Percentiles rank a stretch among this genome's conserved stretches.
Evolutionary conservation across 1,284 basidiomycete genomes (phyloP).

Genomic region (Ustilago crameri): DNA sequence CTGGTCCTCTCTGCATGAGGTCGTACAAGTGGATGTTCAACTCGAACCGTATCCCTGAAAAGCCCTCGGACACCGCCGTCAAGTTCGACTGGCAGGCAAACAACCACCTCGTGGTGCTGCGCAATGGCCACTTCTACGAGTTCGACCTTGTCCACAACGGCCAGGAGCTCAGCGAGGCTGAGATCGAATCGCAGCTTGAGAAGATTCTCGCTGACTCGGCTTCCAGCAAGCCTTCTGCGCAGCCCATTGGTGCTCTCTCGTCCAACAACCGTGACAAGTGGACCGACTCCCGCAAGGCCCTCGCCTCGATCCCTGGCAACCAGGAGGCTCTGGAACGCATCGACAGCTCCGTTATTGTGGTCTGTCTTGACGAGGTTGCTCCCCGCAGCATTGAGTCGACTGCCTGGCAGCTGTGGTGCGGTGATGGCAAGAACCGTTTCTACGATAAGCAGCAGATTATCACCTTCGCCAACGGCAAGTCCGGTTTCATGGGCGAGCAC

Average conservation of each 20-base stretch:
- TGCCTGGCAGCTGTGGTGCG: constrained; percentile 83
- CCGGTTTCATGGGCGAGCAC: constrained; percentile 94
- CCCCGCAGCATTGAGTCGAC: constrained; percentile 82
- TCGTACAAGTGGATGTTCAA: constrained; percentile 99
- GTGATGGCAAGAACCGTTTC: constrained; percentile 90
- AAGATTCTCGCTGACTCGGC: constrained; percentile 79
- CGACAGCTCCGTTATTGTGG: constrained; percentile 87
- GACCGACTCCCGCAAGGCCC: constrained; percentile 75
- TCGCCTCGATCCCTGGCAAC: constrained; percentile 78
- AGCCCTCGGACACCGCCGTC: constrained; percentile 82
- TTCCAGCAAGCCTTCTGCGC: constrained; percentile 73
- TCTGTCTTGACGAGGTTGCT: constrained; percentile 83
- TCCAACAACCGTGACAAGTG: constrained; percentile 90
- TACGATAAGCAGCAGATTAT: constrained; percentile 94
- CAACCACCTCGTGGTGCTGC: constrained; percentile 88
- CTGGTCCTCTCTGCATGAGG: constrained; percentile 86
- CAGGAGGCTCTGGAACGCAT: constrained; percentile 80
- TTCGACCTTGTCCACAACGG: constrained; percentile 74
- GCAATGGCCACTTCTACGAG: constrained; percentile 92
- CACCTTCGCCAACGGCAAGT: constrained; percentile 81
- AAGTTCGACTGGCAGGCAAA: constrained; percentile 82
- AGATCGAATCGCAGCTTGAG: constrained; percentile 85
- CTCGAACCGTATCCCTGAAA: constrained; percentile 83
- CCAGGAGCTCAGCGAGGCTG: constrained; percentile 77
- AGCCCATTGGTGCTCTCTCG: constrained; percentile 82